Percentiles rank a stretch among this genome's conserved stretches.
Evolutionary conservation across 176 grass and related monocot genomes (phyloP).

Genomic region (Phoenix roebelenii): DNA sequence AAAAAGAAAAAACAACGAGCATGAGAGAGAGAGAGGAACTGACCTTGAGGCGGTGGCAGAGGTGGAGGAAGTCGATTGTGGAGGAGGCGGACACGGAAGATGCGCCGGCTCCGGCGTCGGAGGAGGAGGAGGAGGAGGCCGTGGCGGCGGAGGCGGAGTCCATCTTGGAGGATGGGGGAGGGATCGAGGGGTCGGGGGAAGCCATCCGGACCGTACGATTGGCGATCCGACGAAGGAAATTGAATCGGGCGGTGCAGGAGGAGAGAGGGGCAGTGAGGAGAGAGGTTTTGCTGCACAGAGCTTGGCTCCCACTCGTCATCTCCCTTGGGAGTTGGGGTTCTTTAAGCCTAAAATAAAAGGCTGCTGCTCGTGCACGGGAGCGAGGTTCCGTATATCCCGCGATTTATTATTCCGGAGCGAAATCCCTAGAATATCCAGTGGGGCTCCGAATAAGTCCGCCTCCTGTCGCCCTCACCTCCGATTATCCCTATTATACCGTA

Average conservation of each 20-base stretch:
- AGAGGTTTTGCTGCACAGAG: constrained; percentile 8
- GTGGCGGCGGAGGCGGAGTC: constrained; percentile 5
- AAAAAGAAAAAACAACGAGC: neutral
- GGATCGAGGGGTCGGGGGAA: constrained; percentile 24
- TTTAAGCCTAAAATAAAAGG: no score
- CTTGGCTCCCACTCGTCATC: no score
- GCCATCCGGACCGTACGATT: constrained; percentile 23
- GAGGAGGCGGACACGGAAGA: constrained; percentile 31
- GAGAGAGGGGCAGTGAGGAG: neutral
- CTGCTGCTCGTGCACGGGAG: no score
- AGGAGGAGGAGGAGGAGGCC: neutral
- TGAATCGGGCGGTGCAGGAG: constrained; percentile 17
- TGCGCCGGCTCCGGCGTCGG: no score
- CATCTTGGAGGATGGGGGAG: constrained; percentile 1
- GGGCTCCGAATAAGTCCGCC: no score
- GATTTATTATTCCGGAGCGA: no score
- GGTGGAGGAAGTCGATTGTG: constrained; percentile 84
- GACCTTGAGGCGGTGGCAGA: constrained; percentile 92
- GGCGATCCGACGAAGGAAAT: constrained; percentile 23
- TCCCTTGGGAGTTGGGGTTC: no score
- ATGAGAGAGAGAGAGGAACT: neutral
- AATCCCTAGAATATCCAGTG: no score
- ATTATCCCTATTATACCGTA: no score
- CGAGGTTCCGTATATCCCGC: no score
- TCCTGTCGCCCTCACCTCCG: no score